Base-by-base conservation (phyloP, 768 basidiomycete genomes). In the Hygrophoropsis aurantiaca region DNA sequence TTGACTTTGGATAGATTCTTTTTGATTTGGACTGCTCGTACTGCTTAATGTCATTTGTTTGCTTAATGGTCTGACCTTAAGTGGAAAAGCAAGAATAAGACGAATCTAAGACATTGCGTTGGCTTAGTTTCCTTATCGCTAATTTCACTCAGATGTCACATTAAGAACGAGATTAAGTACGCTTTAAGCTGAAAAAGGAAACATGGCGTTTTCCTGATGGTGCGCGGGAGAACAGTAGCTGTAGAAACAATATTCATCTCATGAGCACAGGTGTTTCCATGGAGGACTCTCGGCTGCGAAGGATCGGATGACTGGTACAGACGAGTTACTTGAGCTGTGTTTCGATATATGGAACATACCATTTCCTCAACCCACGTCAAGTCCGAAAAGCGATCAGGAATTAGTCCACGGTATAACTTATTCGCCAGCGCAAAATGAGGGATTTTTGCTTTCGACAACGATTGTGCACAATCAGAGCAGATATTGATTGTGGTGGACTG, bases 181-280 rank as follows among this genome's bases (percentile, higher is more conserved):
- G n/a, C 21, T 15, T 15, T 23, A 40, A 40, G 39, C 21, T 5
- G n/a, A 40, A 23, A 40, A 40, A 40, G 39, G 6, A 40, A 6
- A 23, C 39, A 40, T 15, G 11, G 39, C 21, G 26, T 40, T 40
- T 40, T 40, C 21, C 39, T 40, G 18, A 40, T 40, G 39, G 60
- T 61, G 0, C 57, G 39, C 11, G 66, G 67, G 2, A 69, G 41
- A 0, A 58, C 49, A 23, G 35, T 11, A 1, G 59, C 64, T 11
- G 65, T 66, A 1, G 65, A 64, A 3, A 63, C 19, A 4, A 67
- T 25, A 49, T 71, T 69, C 54, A 59, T 60, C 6, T 67, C 55
- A 54, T 68, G 64, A 7, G 67, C 58, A 54, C 67, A 69, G 2
- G 61, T 68, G 40, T 69, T 69, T 2, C 67, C 67, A 55, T 66